A percentile compares a stretch with the other conserved stretches of the same genome.
Evolutionary conservation across 1,139 yeast species (phyloP).

Genomic region (Geotrichum cucujoidarum): DNA sequence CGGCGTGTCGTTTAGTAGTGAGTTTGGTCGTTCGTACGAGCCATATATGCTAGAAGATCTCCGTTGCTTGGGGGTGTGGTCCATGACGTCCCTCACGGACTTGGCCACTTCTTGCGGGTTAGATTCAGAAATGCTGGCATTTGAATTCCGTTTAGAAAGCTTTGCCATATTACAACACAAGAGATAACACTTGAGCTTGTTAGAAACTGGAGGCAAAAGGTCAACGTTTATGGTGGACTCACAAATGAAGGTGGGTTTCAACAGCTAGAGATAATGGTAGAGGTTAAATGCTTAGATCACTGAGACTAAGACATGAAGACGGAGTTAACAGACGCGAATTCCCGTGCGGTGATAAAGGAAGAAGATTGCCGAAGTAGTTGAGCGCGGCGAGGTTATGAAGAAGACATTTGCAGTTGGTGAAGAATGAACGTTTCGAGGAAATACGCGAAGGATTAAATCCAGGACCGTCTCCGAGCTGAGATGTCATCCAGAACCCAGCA

Average conservation of each 20-base stretch:
- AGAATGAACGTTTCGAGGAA: not conserved
- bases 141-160: conserved; percentile 4
- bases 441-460: not conserved
- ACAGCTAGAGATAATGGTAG: no score
- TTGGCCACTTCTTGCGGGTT: conserved; percentile 1
- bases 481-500: not conserved
- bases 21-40: conserved; percentile 2
- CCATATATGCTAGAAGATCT: conserved; percentile 6
- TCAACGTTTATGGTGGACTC: no score
- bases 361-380: not conserved
- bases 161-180: conserved; percentile 15
- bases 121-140: conserved; percentile 12
- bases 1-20: not conserved
- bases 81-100: not conserved
- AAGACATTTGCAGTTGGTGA: not conserved
- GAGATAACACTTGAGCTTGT: not conserved
- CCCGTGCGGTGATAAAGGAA: not conserved
- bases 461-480: no score
- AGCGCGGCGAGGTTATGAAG: not conserved
- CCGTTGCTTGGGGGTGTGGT: not conserved
- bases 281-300: no score
- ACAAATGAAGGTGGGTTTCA: not conserved
- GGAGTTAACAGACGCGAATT: no score
- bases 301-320: not conserved
- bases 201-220: no score